Conservation (phyloP, 768 basidiomycete genomes). For the Agrocybe praecox region DNA sequence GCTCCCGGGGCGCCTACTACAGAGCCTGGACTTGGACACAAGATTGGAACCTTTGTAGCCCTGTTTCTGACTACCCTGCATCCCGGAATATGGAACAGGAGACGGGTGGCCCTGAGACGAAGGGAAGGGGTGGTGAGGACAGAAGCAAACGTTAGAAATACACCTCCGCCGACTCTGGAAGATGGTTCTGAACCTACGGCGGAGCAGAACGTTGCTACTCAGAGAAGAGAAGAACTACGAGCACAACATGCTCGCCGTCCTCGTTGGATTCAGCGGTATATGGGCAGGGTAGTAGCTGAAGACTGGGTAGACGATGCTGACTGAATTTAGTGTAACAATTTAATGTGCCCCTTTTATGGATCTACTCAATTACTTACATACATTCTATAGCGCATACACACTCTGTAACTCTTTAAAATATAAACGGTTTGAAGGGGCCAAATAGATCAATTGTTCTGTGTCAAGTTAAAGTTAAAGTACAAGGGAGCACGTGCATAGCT, state of each 20-base stretch:
- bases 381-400: background rate
- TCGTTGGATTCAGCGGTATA: constrained; percentile 64
- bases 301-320: constrained; percentile 75
- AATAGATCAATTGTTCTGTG: background rate
- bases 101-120: constrained; percentile 56
- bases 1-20: constrained; percentile 27
- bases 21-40: constrained; percentile 53
- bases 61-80: constrained; percentile 65
- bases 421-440: background rate
- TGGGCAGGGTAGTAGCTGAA: constrained; percentile 60
- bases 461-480: background rate
- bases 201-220: constrained; percentile 30
- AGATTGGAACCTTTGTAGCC: constrained; percentile 52
- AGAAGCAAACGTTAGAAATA: constrained; percentile 54
- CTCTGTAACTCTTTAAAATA: background rate
- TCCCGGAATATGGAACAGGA: constrained; percentile 75
- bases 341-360: background rate
- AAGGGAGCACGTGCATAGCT: background rate
- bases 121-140: constrained; percentile 70
- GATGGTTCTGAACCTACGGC: constrained; percentile 29
- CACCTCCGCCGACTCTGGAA: constrained; percentile 22
- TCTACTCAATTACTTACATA: background rate
- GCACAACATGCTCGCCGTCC: constrained; percentile 55
- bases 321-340: constrained; percentile 24
- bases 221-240: constrained; percentile 45